Evolutionary conservation across 495 filamentous ascomycete species (phyloP).

Genomic region (Xylaria scruposa): DNA sequence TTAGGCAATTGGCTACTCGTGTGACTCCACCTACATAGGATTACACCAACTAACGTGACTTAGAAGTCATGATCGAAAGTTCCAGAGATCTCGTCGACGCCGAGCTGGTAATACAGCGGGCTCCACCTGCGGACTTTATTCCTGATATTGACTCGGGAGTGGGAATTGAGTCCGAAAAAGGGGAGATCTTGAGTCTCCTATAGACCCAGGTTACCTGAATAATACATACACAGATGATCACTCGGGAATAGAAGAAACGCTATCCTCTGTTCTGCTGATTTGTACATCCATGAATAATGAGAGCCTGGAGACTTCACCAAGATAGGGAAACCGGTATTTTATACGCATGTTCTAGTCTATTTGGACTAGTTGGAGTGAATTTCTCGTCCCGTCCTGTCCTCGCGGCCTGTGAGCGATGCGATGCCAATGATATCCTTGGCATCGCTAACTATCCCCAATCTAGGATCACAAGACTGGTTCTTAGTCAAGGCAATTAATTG

Average conservation of each 20-base stretch:
- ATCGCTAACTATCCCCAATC: neutral
- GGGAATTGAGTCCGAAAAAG: neutral
- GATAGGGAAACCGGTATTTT: neutral
- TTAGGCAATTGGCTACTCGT: conserved; percentile 5
- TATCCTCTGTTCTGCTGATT: neutral
- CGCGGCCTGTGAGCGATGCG: neutral
- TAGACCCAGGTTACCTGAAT: neutral
- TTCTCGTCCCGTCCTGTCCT: neutral
- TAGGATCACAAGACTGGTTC: neutral
- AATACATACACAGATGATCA: neutral
- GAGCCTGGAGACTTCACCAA: neutral
- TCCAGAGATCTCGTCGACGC: neutral
- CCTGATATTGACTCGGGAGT: neutral
- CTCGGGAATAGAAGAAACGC: neutral
- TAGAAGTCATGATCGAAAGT: neutral
- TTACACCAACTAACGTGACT: neutral
- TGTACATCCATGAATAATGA: neutral
- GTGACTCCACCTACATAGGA: neutral
- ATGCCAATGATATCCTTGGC: neutral
- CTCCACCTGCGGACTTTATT: neutral
- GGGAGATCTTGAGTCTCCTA: neutral
- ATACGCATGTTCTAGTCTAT: neutral
- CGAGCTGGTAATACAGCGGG: neutral
- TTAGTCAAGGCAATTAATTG: neutral
- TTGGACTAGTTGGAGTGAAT: neutral